Conservation (phyloP, 768 basidiomycete genomes). For the Rhodosporidiobolus sp. region DNA sequence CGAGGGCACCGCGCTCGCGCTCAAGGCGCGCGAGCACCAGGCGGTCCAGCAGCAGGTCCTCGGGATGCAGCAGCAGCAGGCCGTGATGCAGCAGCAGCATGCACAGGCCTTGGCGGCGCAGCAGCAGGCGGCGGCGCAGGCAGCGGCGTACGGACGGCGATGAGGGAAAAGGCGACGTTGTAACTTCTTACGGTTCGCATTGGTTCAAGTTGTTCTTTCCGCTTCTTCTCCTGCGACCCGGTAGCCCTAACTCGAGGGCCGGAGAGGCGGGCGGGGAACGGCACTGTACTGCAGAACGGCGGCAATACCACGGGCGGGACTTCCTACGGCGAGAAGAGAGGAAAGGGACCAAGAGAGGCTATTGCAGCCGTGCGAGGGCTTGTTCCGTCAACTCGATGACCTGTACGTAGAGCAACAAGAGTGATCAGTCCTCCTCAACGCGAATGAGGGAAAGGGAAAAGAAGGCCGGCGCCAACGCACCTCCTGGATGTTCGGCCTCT, state of each 20-base stretch:
- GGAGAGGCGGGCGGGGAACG: not conserved
- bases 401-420: not conserved
- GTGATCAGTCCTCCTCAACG: not conserved
- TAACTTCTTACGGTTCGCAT: no score
- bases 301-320: no score
- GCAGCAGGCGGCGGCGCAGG: not conserved
- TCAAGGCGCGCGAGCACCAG: not conserved
- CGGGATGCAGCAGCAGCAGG: not conserved
- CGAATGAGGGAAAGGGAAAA: not conserved
- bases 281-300: no score
- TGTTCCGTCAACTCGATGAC: constrained; percentile 21
- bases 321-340: not conserved
- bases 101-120: not conserved
- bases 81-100: not conserved
- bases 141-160: not conserved
- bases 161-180: no score
- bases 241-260: not conserved
- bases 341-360: not conserved
- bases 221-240: not conserved
- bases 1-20: not conserved
- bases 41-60: not conserved
- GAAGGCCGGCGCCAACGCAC: constrained; percentile 51
- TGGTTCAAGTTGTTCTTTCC: not conserved
- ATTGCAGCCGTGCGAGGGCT: constrained; percentile 13
- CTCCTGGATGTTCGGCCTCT: constrained; percentile 80